phyloP scores from a whole-genome alignment of 805 yeast genomes.

The Ogataea salicorniae region DNA sequence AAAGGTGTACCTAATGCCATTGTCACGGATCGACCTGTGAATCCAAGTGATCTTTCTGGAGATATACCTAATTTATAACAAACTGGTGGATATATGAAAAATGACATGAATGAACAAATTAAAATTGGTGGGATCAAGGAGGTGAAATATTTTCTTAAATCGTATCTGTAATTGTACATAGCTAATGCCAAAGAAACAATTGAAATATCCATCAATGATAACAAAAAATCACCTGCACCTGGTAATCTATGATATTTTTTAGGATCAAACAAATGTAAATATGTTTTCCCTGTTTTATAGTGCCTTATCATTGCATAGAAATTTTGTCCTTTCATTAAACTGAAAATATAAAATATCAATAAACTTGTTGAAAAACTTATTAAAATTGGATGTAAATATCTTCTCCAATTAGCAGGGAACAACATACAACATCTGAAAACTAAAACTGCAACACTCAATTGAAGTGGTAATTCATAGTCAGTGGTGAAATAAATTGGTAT shows the following conservation, averaged over 20 bases:
- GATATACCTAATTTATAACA: slow-evolving; percentile 63
- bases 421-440: slow-evolving; percentile 45
- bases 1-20: slow-evolving; percentile 76
- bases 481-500: slow-evolving; percentile 56
- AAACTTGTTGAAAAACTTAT: slow-evolving; percentile 61
- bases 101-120: slow-evolving; percentile 49
- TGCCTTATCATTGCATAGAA: slow-evolving; percentile 47
- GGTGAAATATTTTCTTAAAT: slow-evolving; percentile 53
- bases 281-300: slow-evolving; percentile 68
- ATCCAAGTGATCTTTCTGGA: slow-evolving; percentile 58
- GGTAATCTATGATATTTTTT: slow-evolving; percentile 43
- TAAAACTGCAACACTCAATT: slow-evolving; percentile 53
- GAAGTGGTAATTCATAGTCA: slow-evolving; percentile 56
- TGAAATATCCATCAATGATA: slow-evolving; percentile 69
- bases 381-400: slow-evolving; percentile 65
- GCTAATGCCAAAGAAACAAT: slow-evolving; percentile 74
- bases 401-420: slow-evolving; percentile 43
- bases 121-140: slow-evolving; percentile 56
- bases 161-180: slow-evolving; percentile 68
- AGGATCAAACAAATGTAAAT: slow-evolving; percentile 50
- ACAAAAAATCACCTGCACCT: slow-evolving; percentile 75
- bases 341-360: slow-evolving; percentile 56
- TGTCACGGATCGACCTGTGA: slow-evolving; percentile 75
- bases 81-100: slow-evolving; percentile 66
- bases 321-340: slow-evolving; percentile 45